Base-by-base conservation (phyloP, 305 asterid species). In the Solanum chacoense region DNA sequence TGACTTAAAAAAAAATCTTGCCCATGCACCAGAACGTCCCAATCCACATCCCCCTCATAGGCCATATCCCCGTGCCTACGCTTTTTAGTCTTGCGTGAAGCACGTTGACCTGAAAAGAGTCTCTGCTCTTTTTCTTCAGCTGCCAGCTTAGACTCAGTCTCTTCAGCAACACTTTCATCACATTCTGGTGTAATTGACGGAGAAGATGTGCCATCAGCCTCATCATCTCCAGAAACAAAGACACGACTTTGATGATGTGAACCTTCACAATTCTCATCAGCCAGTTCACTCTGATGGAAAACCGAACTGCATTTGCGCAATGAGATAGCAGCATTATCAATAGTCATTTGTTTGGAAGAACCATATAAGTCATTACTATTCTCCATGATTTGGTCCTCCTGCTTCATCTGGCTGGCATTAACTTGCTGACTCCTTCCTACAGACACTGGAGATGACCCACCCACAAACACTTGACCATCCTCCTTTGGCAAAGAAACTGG, bases 21-120 rank as follows among this genome's bases (percentile, higher is more conserved):
- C 77, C 93, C 95, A 29, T 95, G 96, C 90, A 93, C 93, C 91
- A 96, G 90, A 88, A 93, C 91, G n/a, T 95, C 99, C 99, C 99
- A 98, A 91, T 94, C 99, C 88, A 93, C 93, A 93, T 98, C 99
- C 73, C 99, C 99, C 93, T 96, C 99, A 88, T 98, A 98, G 71
- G 99, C 96, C 99, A 98, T 98, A 93, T 98, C 99, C 59, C 94
- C 95, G 75, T 95, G 97, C 94, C 98, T 94, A 29, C 94, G 96
- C 90, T 93, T 96, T 91, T 91, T 98, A 79, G 93, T 85, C 91
- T 91, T 94, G 81, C 99, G 96, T 34, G 88, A 91, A 88, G 91
- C 94, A 87, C 99, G 96, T 92, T 93, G 98, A 89, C 93, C 93
- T 85, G 91, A 92, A 80, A 92, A 92, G 89, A 85, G 74, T 76